Base-by-base conservation (phyloP, 1,284 basidiomycete species). In the Puccinia hordei region DNA sequence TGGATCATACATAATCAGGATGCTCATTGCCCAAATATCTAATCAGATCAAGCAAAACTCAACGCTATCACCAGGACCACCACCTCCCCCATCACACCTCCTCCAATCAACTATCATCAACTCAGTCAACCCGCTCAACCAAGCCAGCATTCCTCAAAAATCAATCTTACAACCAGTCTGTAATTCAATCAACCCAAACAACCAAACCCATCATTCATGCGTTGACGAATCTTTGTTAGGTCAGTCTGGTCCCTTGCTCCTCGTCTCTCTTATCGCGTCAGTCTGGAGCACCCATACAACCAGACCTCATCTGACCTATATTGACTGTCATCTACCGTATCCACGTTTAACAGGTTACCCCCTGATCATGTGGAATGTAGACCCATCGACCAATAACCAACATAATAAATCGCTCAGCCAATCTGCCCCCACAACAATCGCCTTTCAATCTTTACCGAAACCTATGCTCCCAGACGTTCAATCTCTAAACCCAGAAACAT, bases 321-420 rank as follows among this genome's bases (percentile, higher is more conserved):
- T 57, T 57, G 27, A 19, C 46, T 49, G 30, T 27, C n/a, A n/a
- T 57, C 8, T 57, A 17, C 27, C 49, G 10, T 55, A 6, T n/a
- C 5, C 57, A 27, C 57, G 57, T 59, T 17, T 33, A 27, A 59
- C 17, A 59, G 57, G 57, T 59, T 59, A 59, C 24, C 63, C 27
- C 41, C 41, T 30, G 41, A 66, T 41, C 38, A 66, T 66, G 63
- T 66, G 63, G 63, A 66, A 66, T 66, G 63, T 41, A 66, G 63
- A 66, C 6, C n/a, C 63, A 66, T 66, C 38, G 24, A 17, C 63
- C 10, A 46, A 41, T 17, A 41, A 66, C n/a, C 63, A 66, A n/a
- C 63, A 66, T 5, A 41, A 41, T 15, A 5, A n/a, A 8, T 66
- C 22, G 24, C 35, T n/a, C 35, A 41, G 22, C 44, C 63, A 8